Conservation (phyloP, 192 early-diverging fungal genomes). For the Haplosporangium gracile region DNA sequence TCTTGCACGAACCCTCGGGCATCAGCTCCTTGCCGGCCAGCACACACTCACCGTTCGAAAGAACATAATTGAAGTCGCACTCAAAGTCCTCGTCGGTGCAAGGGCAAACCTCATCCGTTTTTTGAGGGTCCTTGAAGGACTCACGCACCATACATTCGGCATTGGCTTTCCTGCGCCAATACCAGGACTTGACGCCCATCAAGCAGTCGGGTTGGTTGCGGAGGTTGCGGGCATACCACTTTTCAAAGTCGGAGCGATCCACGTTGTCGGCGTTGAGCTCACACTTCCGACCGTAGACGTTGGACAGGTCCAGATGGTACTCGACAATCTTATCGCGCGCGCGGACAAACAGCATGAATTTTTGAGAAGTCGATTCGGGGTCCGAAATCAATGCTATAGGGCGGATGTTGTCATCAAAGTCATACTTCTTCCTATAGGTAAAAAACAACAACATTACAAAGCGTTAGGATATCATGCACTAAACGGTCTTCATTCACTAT, state of each 20-base stretch:
- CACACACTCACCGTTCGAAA: constrained; percentile 71
- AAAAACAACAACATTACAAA: background rate
- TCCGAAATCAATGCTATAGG: constrained; percentile 82
- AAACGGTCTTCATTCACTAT: background rate
- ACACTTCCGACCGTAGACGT: constrained; percentile 75
- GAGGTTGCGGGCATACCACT: constrained; percentile 74
- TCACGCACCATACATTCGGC: constrained; percentile 82
- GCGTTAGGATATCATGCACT: background rate
- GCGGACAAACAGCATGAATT: constrained; percentile 70
- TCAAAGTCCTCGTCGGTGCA: constrained; percentile 92
- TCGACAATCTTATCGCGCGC: constrained; percentile 51
- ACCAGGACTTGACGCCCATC: constrained; percentile 80
- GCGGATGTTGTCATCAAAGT: constrained; percentile 66
- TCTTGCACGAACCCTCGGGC: constrained; percentile 74
- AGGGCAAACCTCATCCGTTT: constrained; percentile 72
- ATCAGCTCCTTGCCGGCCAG: constrained; percentile 66
- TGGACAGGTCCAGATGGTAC: constrained; percentile 81
- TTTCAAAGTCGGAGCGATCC: constrained; percentile 75
- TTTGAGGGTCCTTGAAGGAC: constrained; percentile 69
- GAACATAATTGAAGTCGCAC: constrained; percentile 90
- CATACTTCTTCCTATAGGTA: constrained; percentile 48
- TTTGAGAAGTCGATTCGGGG: constrained; percentile 80
- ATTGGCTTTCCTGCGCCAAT: constrained; percentile 81
- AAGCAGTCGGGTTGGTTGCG: constrained; percentile 77
- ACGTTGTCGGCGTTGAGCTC: constrained; percentile 69